Base-by-base conservation (phyloP, 2,329 filamentous ascomycete genomes). In the Calonectria fujianensis region DNA sequence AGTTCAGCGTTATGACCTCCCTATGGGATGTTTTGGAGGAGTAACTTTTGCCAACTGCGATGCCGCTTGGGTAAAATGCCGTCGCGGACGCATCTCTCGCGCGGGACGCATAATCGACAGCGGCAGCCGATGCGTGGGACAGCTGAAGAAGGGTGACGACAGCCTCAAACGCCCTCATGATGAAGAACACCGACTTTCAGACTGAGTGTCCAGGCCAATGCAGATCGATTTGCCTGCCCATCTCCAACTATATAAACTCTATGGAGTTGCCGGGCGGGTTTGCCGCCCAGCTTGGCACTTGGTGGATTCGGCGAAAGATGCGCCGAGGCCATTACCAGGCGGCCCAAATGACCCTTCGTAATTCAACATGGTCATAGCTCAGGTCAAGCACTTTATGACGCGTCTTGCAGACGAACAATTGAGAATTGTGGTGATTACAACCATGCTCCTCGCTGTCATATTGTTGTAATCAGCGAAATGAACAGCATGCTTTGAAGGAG, bases 361-460 rank as follows among this genome's bases (percentile, higher is more conserved):
- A 63, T 63, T 29, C 7, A 24, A 6, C 24, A 41, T 41, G 57
- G 57, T 41, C 57, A 63, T 63, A 63, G 57, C 57, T 63, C 57
- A 29, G 8, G n/a, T 18, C 3, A n/a, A 10, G 51, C 18, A 11
- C 13, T 18, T 14, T 10, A n/a, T 20, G 57, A 63, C 35, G 37
- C 37, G 35, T 20, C 8, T 63, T 39, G n/a, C n/a, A 24, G n/a
- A 10, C 3, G 27, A 13, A 9, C 6, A 41, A 63, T 63, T 20
- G 13, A 41, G 35, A 10, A 20, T 5, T 5, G 35, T 20, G 24
- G 20, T 37, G 20, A 29, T 63, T 27, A 8, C 24, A 29, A 5
- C 27, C 3, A 4, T 16, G 29, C 9, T 20, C 3, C 24, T 29
- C n/a, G 20, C 16, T 39, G n/a, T 18, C 9, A 24, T 0, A 6